Base-by-base conservation (phyloP, 441 rosid species). In the Populus tomentosa region DNA sequence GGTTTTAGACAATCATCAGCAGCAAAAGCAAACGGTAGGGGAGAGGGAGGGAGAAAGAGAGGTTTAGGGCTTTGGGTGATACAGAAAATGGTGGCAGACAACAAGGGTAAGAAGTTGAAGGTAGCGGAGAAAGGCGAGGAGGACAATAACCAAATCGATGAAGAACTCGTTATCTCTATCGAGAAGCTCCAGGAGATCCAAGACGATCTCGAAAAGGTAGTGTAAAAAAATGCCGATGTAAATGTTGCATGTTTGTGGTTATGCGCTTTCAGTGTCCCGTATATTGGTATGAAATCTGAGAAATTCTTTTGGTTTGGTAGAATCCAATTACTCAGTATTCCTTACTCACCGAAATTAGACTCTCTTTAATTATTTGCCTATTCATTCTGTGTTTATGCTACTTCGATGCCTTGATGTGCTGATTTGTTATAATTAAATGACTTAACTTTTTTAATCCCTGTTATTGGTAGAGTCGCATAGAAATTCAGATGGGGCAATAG, bases 101-200 rank as follows among this genome's bases (percentile, higher is more conserved):
- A 90, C 78, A 94, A 90, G 85, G 93, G 92, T 46, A 94, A 92
- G 90, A 92, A 91, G 87, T 80, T 87, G 86, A 92, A 90, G 85
- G 83, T 88, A 23, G 84, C 84, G 14, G 93, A 87, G 82, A 88
- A 84, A 75, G 82, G 78, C 40, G 91, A 91, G 13, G 98, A 90
- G 53, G 99, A 92, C 35, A 92, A 85, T 82, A 90, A 86, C 84
- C 93, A 79, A 70, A 79, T 92, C 80, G 97, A 94, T 36, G 88
- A 84, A 76, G 93, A 90, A 53, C 97, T 95, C 56, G 91, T 95
- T 33, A 89, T 89, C 65, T 91, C 97, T 69, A 94, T 94, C 75
- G 99, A 95, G 82, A 94, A 90, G 87, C 93, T 95, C 38, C 99
- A 95, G 81, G 99, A 94, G 93, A 86, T 94, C 71, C 99, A 95